These are phyloP conservation scores for Coffea canephora DNA, from an alignment of 257 asterid genomes.

Conservation along the genomic window DNA sequence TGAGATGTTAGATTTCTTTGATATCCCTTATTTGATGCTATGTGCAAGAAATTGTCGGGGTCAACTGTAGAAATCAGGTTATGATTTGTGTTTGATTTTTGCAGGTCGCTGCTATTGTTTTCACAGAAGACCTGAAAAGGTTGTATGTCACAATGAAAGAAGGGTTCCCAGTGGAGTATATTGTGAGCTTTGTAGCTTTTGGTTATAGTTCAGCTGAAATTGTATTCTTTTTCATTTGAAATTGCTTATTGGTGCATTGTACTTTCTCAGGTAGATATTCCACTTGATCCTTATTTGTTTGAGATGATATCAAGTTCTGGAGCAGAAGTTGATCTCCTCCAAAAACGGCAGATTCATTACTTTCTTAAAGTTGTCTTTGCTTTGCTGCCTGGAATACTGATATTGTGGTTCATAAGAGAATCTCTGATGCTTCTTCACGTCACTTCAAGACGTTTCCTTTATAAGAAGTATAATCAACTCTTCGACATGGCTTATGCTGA, in stretches of 20 bases:
- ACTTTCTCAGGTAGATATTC: slow-evolving; percentile 81
- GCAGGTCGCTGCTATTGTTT: slow-evolving; percentile 93
- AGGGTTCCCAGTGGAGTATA: slow-evolving; percentile 94
- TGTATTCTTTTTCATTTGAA: slow-evolving; percentile 17
- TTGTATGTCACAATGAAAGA: slow-evolving; percentile 90
- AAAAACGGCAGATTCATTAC: slow-evolving; percentile 82
- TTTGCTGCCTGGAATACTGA: slow-evolving; percentile 82
- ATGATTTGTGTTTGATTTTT: slow-evolving; percentile 13
- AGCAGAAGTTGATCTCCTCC: slow-evolving; percentile 91
- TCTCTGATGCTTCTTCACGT: slow-evolving; percentile 77
- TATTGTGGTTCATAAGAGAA: slow-evolving; percentile 87
- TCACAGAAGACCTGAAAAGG: slow-evolving; percentile 95
- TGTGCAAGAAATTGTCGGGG: background rate
- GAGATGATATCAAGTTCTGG: slow-evolving; percentile 92
- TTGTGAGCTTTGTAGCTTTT: slow-evolving; percentile 53
- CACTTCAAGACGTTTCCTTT: slow-evolving; percentile 68
- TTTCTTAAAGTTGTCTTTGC: slow-evolving; percentile 73
- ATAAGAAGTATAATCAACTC: slow-evolving; percentile 85
- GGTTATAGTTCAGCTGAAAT: slow-evolving; percentile 5
- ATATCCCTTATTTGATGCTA: background rate
- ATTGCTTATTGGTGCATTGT: slow-evolving; percentile 21
- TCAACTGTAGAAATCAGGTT: background rate
- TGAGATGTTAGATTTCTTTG: background rate
- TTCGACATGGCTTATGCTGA: slow-evolving; percentile 90
- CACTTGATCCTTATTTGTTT: slow-evolving; percentile 92